phyloP scores from a whole-genome alignment of 2,329 filamentous ascomycete species.

The Cladophialophora exuberans region DNA sequence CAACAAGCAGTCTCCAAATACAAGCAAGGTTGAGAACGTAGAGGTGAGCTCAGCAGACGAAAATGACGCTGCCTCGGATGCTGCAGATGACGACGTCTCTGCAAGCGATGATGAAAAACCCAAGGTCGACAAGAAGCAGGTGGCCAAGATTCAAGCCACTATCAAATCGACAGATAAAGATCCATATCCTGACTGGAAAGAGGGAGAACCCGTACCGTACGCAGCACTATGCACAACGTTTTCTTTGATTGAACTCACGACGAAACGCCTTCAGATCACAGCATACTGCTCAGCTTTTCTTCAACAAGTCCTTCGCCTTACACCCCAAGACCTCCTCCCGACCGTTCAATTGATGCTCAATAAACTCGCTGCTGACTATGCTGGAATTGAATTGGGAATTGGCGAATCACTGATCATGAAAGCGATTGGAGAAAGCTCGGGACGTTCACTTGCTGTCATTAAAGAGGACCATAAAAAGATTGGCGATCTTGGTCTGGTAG shows the following conservation, averaged over 20 bases:
- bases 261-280: conserved; percentile 84
- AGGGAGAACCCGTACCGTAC: conserved; percentile 87
- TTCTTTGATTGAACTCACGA: conserved; percentile 91
- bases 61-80: conserved; percentile 41
- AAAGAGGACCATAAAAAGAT: conserved; percentile 96
- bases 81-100: conserved; percentile 42
- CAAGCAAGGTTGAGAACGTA: conserved; percentile 31
- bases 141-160: conserved; percentile 78
- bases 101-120: conserved; percentile 67
- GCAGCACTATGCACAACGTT: conserved; percentile 93
- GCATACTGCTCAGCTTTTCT: conserved; percentile 90
- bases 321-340: conserved; percentile 81
- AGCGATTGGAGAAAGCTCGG: conserved; percentile 91
- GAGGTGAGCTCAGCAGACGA: conserved; percentile 51
- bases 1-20: conserved; percentile 36
- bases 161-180: conserved; percentile 71
- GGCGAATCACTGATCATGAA: conserved; percentile 99
- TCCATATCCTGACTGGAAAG: conserved; percentile 93
- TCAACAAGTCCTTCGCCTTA: conserved; percentile 89
- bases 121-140: conserved; percentile 71
- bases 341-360: conserved; percentile 96
- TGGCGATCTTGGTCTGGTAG: conserved; percentile 90
- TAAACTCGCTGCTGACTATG: conserved; percentile 94
- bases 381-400: conserved; percentile 96
- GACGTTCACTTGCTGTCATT: conserved; percentile 83